Evolutionary conservation across 352 stramenopile genomes (phyloP).

Genomic region (Phytophthora nicotianae): DNA sequence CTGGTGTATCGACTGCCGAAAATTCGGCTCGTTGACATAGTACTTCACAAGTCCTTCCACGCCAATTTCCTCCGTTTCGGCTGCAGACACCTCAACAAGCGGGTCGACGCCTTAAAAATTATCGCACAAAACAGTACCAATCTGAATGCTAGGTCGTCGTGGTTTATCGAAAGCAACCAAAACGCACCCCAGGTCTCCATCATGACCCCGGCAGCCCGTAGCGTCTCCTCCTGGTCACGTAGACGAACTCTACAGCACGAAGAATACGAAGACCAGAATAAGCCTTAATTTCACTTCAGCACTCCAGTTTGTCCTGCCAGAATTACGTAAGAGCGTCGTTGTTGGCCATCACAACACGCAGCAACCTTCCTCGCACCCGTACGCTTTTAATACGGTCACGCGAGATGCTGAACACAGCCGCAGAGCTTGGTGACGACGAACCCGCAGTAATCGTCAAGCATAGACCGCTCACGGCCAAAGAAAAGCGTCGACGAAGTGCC

Average conservation of each 20-base stretch:
- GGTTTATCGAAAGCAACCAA: no score
- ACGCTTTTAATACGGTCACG: constrained; percentile 32
- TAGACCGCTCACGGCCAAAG: constrained; percentile 24
- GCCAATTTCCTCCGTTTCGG: constrained; percentile 1
- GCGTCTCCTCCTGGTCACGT: constrained; percentile 21
- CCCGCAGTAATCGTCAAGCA: constrained; percentile 29
- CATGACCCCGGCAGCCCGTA: constrained; percentile 42
- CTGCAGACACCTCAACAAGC: constrained; percentile 31
- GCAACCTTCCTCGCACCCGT: constrained; percentile 39
- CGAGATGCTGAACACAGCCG: constrained; percentile 24
- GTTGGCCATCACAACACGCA: constrained; percentile 28
- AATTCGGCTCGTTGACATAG: constrained; percentile 39
- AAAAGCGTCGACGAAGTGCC: constrained; percentile 35
- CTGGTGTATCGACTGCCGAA: constrained; percentile 42
- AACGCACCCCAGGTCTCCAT: constrained; percentile 52
- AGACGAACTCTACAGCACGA: constrained; percentile 36
- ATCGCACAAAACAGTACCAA: constrained; percentile 1
- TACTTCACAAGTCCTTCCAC: constrained; percentile 33
- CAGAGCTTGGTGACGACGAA: constrained; percentile 1
- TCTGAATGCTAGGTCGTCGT: not conserved
- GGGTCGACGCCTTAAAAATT: constrained; percentile 42
- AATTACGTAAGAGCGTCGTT: constrained; percentile 38
- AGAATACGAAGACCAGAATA: constrained; percentile 3
- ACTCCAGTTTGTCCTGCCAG: not conserved
- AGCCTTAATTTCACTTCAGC: not conserved